Evolutionary conservation across 805 yeast species (phyloP).

Genomic region (Yarrowia sp.): DNA sequence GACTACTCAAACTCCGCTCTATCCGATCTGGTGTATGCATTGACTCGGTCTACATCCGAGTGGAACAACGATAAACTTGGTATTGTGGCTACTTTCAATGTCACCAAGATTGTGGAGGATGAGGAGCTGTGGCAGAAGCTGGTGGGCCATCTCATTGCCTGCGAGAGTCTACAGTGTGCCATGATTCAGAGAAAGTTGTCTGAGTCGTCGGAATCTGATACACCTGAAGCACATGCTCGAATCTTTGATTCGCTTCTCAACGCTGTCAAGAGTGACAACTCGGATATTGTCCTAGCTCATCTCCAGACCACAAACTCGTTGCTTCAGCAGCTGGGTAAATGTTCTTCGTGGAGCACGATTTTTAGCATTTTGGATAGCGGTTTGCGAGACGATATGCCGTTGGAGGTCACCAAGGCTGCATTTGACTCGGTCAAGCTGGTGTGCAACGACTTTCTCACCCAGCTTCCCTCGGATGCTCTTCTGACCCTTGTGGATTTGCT

Average conservation of each 20-base stretch:
- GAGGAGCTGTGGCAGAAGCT: slow-evolving; percentile 6
- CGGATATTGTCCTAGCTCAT: slow-evolving; percentile 15
- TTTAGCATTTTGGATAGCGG: slow-evolving; percentile 50
- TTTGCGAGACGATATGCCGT: slow-evolving; percentile 32
- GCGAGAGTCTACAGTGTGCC: slow-evolving; percentile 13
- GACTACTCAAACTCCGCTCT: slow-evolving; percentile 55
- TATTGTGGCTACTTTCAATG: slow-evolving; percentile 1
- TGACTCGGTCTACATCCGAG: slow-evolving; percentile 8
- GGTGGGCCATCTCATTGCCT: not conserved
- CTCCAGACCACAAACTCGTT: not conserved
- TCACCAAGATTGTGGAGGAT: slow-evolving; percentile 14
- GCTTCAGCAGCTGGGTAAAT: slow-evolving; percentile 54
- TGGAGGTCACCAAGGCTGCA: slow-evolving; percentile 58
- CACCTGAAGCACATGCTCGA: not conserved
- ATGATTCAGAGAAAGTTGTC: slow-evolving; percentile 4
- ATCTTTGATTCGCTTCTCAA: slow-evolving; percentile 4
- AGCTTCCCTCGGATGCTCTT: slow-evolving; percentile 65
- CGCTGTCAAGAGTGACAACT: slow-evolving; percentile 8
- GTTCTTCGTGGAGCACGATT: slow-evolving; percentile 74
- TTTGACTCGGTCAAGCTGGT: slow-evolving; percentile 81
- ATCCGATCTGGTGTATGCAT: slow-evolving; percentile 46
- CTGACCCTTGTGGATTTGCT: slow-evolving; percentile 68
- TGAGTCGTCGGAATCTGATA: slow-evolving; percentile 7
- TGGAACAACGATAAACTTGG: slow-evolving; percentile 23
- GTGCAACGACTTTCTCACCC: slow-evolving; percentile 77